phyloP scores from a whole-genome alignment of 805 yeast species.

The Kodamaea kaohsiungensis region DNA sequence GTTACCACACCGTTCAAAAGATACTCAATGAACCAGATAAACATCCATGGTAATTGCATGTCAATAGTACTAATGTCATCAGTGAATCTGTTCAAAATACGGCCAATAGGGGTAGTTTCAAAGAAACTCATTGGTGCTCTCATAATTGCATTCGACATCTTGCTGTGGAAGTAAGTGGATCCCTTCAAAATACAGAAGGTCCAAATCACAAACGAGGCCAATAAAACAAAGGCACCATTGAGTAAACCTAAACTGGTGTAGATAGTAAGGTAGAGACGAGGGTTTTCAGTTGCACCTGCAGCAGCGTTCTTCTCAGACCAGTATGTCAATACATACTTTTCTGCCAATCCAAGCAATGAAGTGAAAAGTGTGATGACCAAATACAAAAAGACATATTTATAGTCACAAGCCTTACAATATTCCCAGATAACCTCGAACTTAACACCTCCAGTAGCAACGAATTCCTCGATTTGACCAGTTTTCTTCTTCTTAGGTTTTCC shows the following conservation, averaged over 20 bases:
- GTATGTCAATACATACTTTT: conserved; percentile 64
- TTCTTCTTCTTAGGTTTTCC: conserved; percentile 10
- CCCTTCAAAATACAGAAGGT: conserved; percentile 57
- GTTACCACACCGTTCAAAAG: conserved; percentile 49
- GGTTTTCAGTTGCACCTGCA: conserved; percentile 41
- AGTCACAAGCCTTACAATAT: conserved; percentile 58
- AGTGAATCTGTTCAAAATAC: conserved; percentile 65
- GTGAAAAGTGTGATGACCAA: conserved; percentile 42
- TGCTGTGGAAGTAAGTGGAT: conserved; percentile 54
- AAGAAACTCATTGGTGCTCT: conserved; percentile 66
- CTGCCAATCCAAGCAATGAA: conserved; percentile 37
- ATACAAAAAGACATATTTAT: conserved; percentile 25
- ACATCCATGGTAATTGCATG: conserved; percentile 53
- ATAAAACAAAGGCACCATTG: conserved; percentile 48
- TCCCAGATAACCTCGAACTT: conserved; percentile 51
- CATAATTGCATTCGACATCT: conserved; percentile 55
- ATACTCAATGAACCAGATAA: conserved; percentile 48
- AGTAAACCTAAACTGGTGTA: conserved; percentile 59
- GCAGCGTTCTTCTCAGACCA: conserved; percentile 63
- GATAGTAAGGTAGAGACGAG: conserved; percentile 48
- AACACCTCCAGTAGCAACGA: conserved; percentile 61
- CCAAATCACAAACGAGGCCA: conserved; percentile 51
- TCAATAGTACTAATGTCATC: conserved; percentile 63
- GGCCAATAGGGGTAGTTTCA: conserved; percentile 69
- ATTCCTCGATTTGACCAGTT: conserved; percentile 25